phyloP scores from a whole-genome alignment of 345 rosid species.

The Acer yangbiense region DNA sequence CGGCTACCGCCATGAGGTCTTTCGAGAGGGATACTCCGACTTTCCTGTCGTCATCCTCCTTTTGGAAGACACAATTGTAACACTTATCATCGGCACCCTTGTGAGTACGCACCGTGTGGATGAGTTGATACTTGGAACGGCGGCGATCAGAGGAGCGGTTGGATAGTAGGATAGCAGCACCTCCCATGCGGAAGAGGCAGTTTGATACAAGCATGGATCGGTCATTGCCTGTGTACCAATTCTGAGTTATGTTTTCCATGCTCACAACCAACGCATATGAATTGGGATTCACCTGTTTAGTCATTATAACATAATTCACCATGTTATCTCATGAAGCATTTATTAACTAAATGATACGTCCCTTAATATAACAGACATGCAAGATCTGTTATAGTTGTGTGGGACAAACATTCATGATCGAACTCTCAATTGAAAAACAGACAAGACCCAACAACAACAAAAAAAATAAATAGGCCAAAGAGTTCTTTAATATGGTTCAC shows the following conservation, averaged over 20 bases:
- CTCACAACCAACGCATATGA: constrained; percentile 92
- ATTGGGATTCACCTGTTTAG: constrained; percentile 68
- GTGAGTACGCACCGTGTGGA: constrained; percentile 94
- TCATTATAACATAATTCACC: no score
- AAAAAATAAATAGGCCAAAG: neutral
- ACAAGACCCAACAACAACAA: neutral
- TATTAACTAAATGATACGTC: no score
- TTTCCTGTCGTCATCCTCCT: constrained; percentile 59
- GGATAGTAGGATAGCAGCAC: constrained; percentile 88
- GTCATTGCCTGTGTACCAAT: constrained; percentile 93
- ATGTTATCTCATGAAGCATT: no score
- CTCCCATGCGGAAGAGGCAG: constrained; percentile 95
- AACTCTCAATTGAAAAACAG: neutral
- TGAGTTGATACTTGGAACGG: constrained; percentile 82
- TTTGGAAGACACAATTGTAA: constrained; percentile 76
- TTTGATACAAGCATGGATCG: constrained; percentile 91
- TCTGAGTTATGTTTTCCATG: constrained; percentile 86
- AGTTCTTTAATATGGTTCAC: constrained; percentile 3
- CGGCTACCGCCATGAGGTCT: constrained; percentile 92
- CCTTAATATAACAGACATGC: no score
- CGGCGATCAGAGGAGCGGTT: constrained; percentile 72
- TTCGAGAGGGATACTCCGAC: constrained; percentile 84
- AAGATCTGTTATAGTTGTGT: neutral
- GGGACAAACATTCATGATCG: neutral
- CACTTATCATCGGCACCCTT: constrained; percentile 83